A percentile compares a stretch with the other conserved stretches of the same genome.
Conservation (phyloP, 768 basidiomycete species). For the Rhizopogon salebrosus region DNA sequence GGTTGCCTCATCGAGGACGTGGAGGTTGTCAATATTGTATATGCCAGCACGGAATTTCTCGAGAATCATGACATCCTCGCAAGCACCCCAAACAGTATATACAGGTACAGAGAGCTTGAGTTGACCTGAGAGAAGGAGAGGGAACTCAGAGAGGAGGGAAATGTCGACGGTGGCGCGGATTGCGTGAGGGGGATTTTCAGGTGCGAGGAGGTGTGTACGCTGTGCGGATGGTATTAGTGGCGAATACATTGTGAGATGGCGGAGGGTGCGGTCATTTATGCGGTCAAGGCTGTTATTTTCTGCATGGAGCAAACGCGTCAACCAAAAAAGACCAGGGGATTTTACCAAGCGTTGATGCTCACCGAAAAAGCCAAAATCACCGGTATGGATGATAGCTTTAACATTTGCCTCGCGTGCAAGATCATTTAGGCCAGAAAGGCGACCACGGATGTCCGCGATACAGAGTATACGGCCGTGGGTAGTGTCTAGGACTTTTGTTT, state of each 20-base stretch:
- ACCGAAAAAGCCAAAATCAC: conserved; percentile 99
- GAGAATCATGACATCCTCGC: conserved; percentile 89
- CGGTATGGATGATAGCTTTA: conserved; percentile 92
- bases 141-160: conserved; percentile 88
- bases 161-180: conserved; percentile 75
- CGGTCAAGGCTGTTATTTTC: conserved; percentile 77
- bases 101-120: conserved; percentile 91
- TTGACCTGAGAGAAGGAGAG: conserved; percentile 82
- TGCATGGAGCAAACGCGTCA: conserved; percentile 28
- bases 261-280: conserved; percentile 93
- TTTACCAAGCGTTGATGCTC: conserved; percentile 17
- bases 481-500: conserved; percentile 76
- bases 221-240: conserved; percentile 85
- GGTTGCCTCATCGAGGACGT: conserved; percentile 93
- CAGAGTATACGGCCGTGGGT: conserved; percentile 86
- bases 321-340: background rate
- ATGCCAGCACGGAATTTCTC: conserved; percentile 87
- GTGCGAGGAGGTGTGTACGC: conserved; percentile 69
- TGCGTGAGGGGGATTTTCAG: conserved; percentile 59
- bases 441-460: conserved; percentile 90
- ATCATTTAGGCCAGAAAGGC: conserved; percentile 83
- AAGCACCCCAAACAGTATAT: conserved; percentile 95
- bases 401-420: conserved; percentile 87
- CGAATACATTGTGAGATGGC: conserved; percentile 95
- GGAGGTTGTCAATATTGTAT: conserved; percentile 85